phyloP scores from a whole-genome alignment of 805 yeast genomes.

The Saccharomycopsis sp. region DNA sequence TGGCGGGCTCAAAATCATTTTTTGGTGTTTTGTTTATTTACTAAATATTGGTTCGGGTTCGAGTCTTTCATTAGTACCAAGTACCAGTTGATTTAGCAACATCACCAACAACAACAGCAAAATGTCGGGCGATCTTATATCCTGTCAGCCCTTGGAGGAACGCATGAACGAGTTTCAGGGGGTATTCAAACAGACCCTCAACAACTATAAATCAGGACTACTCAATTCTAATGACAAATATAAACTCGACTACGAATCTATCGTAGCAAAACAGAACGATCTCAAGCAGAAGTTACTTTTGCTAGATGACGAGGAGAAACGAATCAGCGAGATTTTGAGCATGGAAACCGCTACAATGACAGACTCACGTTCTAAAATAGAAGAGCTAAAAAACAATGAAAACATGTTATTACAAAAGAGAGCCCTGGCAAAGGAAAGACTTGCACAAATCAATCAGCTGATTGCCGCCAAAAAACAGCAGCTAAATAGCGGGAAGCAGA shows the following conservation, averaged over 20 bases:
- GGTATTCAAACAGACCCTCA: constrained; percentile 8
- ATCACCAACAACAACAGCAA: no score
- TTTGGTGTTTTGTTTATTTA: no score
- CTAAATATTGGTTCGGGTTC: no score
- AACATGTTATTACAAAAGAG: neutral
- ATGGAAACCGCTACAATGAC: constrained; percentile 10
- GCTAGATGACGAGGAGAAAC: constrained; percentile 9
- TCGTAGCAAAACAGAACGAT: constrained; percentile 4
- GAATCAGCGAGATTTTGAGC: constrained; percentile 3
- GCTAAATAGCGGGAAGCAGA: constrained; percentile 10
- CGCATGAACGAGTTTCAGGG: constrained; percentile 15
- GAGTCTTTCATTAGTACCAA: no score
- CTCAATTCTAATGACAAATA: neutral
- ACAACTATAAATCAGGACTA: constrained; percentile 6
- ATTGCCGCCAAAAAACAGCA: constrained; percentile 7
- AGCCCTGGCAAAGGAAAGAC: constrained; percentile 1
- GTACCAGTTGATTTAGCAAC: no score
- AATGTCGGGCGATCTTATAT: neutral
- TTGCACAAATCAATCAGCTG: constrained; percentile 9
- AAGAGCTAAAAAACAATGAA: constrained; percentile 15
- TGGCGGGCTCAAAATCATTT: no score
- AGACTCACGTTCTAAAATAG: constrained; percentile 13
- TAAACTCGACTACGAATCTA: neutral
- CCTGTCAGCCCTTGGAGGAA: constrained; percentile 8
- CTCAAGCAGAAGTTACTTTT: neutral